Evolutionary conservation across 768 basidiomycete species (phyloP).

Genomic region (Infundibulicybe gibba): DNA sequence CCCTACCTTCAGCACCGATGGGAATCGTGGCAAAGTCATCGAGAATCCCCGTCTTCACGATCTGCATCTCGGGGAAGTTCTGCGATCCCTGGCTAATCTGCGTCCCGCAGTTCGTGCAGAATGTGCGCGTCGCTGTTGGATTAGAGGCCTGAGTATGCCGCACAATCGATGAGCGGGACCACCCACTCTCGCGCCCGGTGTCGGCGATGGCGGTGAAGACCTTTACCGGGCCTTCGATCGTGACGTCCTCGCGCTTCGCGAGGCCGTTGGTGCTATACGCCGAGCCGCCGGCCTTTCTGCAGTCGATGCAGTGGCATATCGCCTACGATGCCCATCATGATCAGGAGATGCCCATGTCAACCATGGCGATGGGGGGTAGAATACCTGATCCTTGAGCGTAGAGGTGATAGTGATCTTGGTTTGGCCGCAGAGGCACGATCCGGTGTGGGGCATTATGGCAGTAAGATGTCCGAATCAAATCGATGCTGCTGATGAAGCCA

Average conservation of each 20-base stretch:
- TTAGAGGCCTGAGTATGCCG: not conserved
- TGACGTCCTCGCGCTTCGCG: conserved; percentile 1
- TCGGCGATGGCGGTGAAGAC: conserved; percentile 1
- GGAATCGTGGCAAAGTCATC: conserved; percentile 7
- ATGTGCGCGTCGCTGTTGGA: conserved; percentile 4
- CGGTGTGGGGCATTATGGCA: no score
- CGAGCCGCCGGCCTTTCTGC: conserved; percentile 4
- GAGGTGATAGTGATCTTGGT: no score
- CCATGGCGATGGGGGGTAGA: no score
- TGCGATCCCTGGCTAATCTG: conserved; percentile 4
- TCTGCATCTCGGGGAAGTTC: not conserved
- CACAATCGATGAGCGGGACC: no score
- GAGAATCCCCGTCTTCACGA: conserved; percentile 8
- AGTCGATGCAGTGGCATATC: conserved; percentile 10
- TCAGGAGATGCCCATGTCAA: no score
- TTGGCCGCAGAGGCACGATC: no score
- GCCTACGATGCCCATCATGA: not conserved
- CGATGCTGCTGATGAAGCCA: no score
- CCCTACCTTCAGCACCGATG: conserved; percentile 5
- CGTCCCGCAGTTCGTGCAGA: conserved; percentile 10
- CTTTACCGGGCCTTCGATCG: conserved; percentile 7
- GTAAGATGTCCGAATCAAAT: no score
- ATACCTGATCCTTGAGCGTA: no score
- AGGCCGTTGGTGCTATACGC: conserved; percentile 8
- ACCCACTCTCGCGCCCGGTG: conserved; percentile 3